Base-by-base conservation (phyloP, 2,329 filamentous ascomycete species). In the Fusarium vanettenii region DNA sequence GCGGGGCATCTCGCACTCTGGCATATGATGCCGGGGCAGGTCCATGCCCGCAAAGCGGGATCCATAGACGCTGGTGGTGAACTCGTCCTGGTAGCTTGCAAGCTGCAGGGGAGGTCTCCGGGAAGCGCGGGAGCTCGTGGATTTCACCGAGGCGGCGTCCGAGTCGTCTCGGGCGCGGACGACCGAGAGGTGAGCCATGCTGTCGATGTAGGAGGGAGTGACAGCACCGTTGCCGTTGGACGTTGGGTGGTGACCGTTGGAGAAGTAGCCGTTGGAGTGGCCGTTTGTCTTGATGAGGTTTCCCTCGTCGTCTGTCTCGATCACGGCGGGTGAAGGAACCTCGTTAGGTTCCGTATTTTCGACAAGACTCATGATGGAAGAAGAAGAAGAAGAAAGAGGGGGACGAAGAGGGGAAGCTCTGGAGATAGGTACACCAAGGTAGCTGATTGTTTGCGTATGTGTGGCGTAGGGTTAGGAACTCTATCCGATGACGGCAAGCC, bases 1-100 rank as follows among this genome's bases (percentile, higher is more conserved):
- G 77, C 90, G 92, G 52, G 96, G 96, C 95, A 98, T 98, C 84
- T 97, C 94, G 22, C 85, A 80, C 79, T 98, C 95, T 1, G 96
- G 95, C 91, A 98, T 98, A 85, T 95, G 93, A 80, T 93, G 87
- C 80, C 89, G 90, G 31, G 95, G 95, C 48, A 98, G 87, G 79
- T 97, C 94, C 80, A 93, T 87, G 35, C 90, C 89, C 25, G 96
- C 96, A 81, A 95, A 98, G 73, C 89, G 91, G 72, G 93, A 95
- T 80, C 95, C 96, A 81, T 98, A 98, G 79, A 98, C 94, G 73
- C 92, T 95, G 45, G 93, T 92, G 64, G 92, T 93, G 85, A 92
- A 92, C 80, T 87, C 85, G 81, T 91, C 89, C 20, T 86, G 85
- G 60, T 87, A 86, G 73, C 86, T 84, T 75, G 85, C 83, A 31